Percentiles rank a stretch among this genome's conserved stretches.
phyloP scores from a whole-genome alignment of 257 asterid genomes.

The Solanum bukasovii region DNA sequence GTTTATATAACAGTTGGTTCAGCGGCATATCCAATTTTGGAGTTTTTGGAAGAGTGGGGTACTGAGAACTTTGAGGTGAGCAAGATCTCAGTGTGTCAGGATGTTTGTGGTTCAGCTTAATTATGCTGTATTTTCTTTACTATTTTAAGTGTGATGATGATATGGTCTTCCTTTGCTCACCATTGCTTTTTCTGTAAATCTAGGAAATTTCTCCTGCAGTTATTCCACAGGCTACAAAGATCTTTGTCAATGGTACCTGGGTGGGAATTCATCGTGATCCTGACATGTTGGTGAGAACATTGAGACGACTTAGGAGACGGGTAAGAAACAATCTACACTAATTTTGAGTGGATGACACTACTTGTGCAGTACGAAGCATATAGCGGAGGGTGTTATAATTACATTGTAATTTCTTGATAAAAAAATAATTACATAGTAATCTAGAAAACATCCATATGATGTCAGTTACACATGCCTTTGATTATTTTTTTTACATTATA shows the following conservation, averaged over 20 bases:
- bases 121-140: background rate
- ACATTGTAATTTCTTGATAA: background rate
- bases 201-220: constrained; percentile 98
- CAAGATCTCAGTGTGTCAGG: background rate
- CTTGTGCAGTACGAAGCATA: background rate
- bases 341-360: background rate
- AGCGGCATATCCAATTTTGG: constrained; percentile 93
- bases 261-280: constrained; percentile 97
- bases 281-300: constrained; percentile 91
- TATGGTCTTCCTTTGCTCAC: background rate
- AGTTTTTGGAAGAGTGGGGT: constrained; percentile 98
- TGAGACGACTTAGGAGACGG: constrained; percentile 83
- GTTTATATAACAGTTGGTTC: constrained; percentile 97
- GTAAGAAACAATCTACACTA: constrained; percentile 29
- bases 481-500: background rate
- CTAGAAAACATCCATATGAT: background rate
- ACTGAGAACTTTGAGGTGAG: constrained; percentile 95
- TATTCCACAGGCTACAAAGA: constrained; percentile 87
- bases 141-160: background rate
- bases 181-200: constrained; percentile 1
- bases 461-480: background rate
- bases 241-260: constrained; percentile 97
- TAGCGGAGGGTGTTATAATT: background rate
- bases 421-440: background rate
- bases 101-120: background rate